Evolutionary conservation across 345 rosid species (phyloP), one percentile per base, ranked within the genome.

Genomic region (Litchi chinensis): DNA sequence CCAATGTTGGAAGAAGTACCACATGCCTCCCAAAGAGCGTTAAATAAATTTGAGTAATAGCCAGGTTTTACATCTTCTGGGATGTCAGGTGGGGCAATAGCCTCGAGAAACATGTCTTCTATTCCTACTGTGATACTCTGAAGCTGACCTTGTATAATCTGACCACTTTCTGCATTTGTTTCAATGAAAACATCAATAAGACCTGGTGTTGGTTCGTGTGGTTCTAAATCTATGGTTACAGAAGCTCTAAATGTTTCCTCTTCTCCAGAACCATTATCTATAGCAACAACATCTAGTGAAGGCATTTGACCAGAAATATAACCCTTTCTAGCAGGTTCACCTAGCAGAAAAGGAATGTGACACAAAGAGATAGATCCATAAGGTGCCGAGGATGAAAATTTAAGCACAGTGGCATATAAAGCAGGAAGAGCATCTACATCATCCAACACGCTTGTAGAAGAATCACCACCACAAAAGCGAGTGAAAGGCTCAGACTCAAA

Each of bases 31-130:
- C 99, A 95, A 54, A 95, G 87, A 64, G 97, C 91, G 75, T 85
- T 81, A 80, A 93, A 95, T 81, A 95, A 79, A 69, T 86, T 83
- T 0, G 90, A 83, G 85, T 86, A 89, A 85, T 93, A 93, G 67
- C 62, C 79, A 46, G 94, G 86, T 44, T 87, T 67, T 19, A 81
- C 79, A 65, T 90, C 88, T 82, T 87, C 88, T 15, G 76, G 81
- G n/a, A 89, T 79, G 44, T 88, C 92, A 5, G 85, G 50, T 12
- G 99, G 97, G 68, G 81, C 78, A 80, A 91, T 87, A 67, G 97
- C 91, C 82, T 90, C 92, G 15, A 89, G 92, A 89, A 95, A 95
- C 97, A 95, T 89, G 86, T 95, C 99, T 85, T 93, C 98, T 74
- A 95, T 93, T 57, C 98, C 98, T 37, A 92, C 88, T 2, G 88